Evolutionary conservation across 176 grass and related monocot species (phyloP), one percentile per base, ranked within the genome.

Genomic region (Phoenix roebelenii): DNA sequence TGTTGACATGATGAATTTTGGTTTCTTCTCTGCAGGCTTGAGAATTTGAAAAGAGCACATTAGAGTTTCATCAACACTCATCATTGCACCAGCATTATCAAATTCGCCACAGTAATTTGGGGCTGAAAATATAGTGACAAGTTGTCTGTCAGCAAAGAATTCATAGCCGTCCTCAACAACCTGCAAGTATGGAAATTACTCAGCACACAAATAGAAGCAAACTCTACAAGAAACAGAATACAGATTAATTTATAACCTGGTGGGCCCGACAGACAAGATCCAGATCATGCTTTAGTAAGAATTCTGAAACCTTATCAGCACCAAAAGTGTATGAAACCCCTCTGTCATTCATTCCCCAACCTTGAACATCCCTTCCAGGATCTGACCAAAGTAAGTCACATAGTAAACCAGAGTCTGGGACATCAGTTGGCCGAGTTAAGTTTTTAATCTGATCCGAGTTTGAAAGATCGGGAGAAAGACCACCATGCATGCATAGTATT

Each of bases 21-120:
- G 23, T 70, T 86, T 95, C 64, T 85, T 89, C 70, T 95, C 90
- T 61, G 85, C 90, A 22, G 90, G 90, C 66, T 95, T 89, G 26
- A 95, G 83, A 83, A 95, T 95, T 83, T 95, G 90, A 70, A 95
- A 86, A 25, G 90, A 95, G 24, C 85, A 95, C 80, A 95, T 86
- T 76, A 89, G 81, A 55, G 90, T 95, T 70, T 95, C 90, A 59
- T 95, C 86, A 16, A 95, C 90, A 29, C 90, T 95, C 90, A 89
- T 89, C 85, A 95, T 95, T 10, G 90, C 90, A 52, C 90, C 86
- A 49, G 90, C 82, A 58, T 95, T 89, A 78, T 95, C 90, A 74
- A 95, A 95, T 75, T 89, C 85, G 54, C 90, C 90, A 26, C 86
- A 95, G 74, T 95, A 89, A 70, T 95, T 95, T 35, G 90, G 90